These are phyloP conservation scores for Leccinum disarticulatum DNA, from an alignment of 768 basidiomycete species.

Conservation along the genomic window DNA sequence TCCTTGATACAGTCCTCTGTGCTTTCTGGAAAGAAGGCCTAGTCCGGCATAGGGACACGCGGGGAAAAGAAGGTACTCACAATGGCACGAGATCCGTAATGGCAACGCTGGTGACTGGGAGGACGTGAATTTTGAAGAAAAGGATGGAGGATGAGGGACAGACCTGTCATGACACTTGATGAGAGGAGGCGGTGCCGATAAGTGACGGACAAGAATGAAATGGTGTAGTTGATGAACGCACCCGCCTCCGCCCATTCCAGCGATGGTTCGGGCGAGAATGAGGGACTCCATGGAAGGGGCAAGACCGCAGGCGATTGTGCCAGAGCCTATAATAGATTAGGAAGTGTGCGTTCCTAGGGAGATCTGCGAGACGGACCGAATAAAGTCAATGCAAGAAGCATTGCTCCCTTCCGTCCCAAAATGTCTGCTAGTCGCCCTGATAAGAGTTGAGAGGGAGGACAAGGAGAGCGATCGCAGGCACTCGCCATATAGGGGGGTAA, in stretches of 20 bases:
- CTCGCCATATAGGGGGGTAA: conserved; percentile 85
- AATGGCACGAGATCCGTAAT: conserved; percentile 88
- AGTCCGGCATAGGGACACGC: background rate
- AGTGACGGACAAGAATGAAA: background rate
- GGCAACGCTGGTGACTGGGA: conserved; percentile 75
- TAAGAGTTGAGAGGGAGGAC: conserved; percentile 22
- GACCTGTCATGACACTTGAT: conserved; percentile 81
- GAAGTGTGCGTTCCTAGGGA: conserved; percentile 12
- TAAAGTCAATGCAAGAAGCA: conserved; percentile 78
- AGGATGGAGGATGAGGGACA: conserved; percentile 10
- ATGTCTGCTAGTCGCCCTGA: conserved; percentile 83
- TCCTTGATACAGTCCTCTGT: conserved; percentile 90
- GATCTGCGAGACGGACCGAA: conserved; percentile 58
- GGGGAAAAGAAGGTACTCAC: conserved; percentile 42
- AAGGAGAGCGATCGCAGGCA: conserved; percentile 12
- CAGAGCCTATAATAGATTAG: conserved; percentile 52
- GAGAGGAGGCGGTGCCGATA: conserved; percentile 20
- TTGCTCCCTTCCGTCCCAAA: conserved; percentile 80
- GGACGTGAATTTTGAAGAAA: conserved; percentile 19
- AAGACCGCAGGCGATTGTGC: conserved; percentile 83
- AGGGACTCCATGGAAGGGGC: conserved; percentile 84
- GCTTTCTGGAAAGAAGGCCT: conserved; percentile 51
- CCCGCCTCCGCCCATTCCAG: conserved; percentile 93
- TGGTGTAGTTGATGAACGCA: conserved; percentile 38
- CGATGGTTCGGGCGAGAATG: conserved; percentile 78